These are phyloP conservation scores for Mayamaea pseudoterrestris DNA, from an alignment of 108 stramenopile genomes.

Conservation along the genomic window DNA sequence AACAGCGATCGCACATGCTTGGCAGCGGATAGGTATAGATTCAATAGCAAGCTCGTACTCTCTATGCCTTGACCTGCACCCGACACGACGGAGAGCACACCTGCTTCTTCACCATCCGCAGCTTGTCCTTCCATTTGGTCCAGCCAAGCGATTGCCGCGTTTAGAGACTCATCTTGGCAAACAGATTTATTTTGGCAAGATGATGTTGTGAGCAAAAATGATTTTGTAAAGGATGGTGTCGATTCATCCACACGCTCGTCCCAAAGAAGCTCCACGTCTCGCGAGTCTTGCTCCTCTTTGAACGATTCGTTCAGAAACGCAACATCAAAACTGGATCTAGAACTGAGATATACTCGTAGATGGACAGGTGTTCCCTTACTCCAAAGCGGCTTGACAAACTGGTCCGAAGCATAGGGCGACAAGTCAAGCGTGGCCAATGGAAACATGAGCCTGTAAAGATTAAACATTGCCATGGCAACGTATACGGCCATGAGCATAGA, in stretches of 20 bases:
- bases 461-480: constrained; percentile 22
- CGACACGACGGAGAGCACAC: constrained; percentile 60
- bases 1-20: constrained; percentile 6
- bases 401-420: constrained; percentile 13
- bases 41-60: constrained; percentile 60
- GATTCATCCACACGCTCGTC: constrained; percentile 21
- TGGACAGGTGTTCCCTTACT: constrained; percentile 21
- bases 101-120: constrained; percentile 32
- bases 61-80: constrained; percentile 81
- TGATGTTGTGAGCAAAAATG: constrained; percentile 32
- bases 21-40: constrained; percentile 33
- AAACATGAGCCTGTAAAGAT: constrained; percentile 43
- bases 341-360: constrained; percentile 55
- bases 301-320: constrained; percentile 47
- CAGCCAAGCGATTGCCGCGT: constrained; percentile 47
- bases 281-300: constrained; percentile 15
- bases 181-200: constrained; percentile 14
- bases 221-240: constrained; percentile 39
- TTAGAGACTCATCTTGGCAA: constrained; percentile 20
- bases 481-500: constrained; percentile 35
- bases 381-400: constrained; percentile 23
- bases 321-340: constrained; percentile 25
- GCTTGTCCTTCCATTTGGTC: constrained; percentile 44
- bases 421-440: constrained; percentile 28
- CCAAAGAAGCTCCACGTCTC: constrained; percentile 27